Percentiles rank a stretch among this genome's conserved stretches.
These are phyloP conservation scores for Kodamaea restingae DNA, from an alignment of 805 yeast genomes.

Conservation along the genomic window DNA sequence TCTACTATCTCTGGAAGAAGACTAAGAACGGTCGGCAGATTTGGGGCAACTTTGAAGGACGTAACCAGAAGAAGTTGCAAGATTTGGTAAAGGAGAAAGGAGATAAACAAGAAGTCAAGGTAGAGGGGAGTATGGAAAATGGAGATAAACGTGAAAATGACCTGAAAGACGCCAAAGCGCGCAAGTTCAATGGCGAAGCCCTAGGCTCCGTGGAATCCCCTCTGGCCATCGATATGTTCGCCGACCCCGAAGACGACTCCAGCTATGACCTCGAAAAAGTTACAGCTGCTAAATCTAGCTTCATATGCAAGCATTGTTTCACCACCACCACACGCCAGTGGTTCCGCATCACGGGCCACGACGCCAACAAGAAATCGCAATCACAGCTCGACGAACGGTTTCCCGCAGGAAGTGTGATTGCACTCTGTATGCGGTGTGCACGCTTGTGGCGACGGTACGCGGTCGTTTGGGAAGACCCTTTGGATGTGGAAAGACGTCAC, in stretches of 20 bases:
- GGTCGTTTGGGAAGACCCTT: slow-evolving; percentile 78
- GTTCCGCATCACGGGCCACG: slow-evolving; percentile 66
- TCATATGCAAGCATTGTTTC: slow-evolving; percentile 71
- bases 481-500: slow-evolving; percentile 52
- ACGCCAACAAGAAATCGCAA: slow-evolving; percentile 29
- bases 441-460: slow-evolving; percentile 89
- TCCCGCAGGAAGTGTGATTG: slow-evolving; percentile 39
- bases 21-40: slow-evolving; percentile 67
- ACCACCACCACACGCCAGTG: slow-evolving; percentile 55
- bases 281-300: slow-evolving; percentile 27
- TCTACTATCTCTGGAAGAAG: slow-evolving; percentile 89
- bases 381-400: slow-evolving; percentile 13
- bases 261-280: slow-evolving; percentile 58
- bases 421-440: slow-evolving; percentile 84
- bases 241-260: slow-evolving; percentile 69
- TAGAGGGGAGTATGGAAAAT: not conserved
- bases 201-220: too few species aligned
- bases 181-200: too few species aligned
- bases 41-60: slow-evolving; percentile 79
- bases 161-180: too few species aligned
- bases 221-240: slow-evolving; percentile 41
- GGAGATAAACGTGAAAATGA: too few species aligned
- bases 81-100: slow-evolving; percentile 17
- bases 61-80: slow-evolving; percentile 57
- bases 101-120: not conserved